Conservation (phyloP, 352 stramenopile genomes). For the Pythium myriotylum region DNA sequence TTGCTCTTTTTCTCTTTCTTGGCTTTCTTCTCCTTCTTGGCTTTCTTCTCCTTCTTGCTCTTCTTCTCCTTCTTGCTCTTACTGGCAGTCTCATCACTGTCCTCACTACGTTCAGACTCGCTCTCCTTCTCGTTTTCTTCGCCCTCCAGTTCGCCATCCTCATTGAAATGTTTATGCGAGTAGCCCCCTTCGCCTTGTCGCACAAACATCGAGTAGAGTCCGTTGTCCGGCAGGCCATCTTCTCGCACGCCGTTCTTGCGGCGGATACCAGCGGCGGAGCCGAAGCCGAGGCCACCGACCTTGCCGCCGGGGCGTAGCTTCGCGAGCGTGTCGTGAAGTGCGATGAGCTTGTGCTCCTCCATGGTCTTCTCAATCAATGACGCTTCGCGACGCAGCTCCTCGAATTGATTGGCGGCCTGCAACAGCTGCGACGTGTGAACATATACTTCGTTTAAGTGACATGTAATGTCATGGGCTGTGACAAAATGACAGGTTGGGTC, state of each 20-base stretch:
- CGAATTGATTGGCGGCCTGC: conserved; percentile 16
- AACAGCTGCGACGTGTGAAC: conserved; percentile 15
- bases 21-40: conserved; percentile 32
- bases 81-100: conserved; percentile 39
- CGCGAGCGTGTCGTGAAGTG: conserved; percentile 85
- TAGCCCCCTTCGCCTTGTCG: conserved; percentile 74
- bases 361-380: conserved; percentile 34
- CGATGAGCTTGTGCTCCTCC: conserved; percentile 84
- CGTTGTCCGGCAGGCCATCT: conserved; percentile 79
- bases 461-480: conserved; percentile 7
- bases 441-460: conserved; percentile 9
- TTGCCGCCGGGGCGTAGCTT: conserved; percentile 83
- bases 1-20: conserved; percentile 32
- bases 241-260: conserved; percentile 63
- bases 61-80: conserved; percentile 38
- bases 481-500: too few species aligned
- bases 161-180: conserved; percentile 83
- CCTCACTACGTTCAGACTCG: conserved; percentile 37
- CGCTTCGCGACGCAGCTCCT: conserved; percentile 8
- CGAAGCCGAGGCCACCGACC: conserved; percentile 80
- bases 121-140: conserved; percentile 46
- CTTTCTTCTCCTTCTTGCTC: conserved; percentile 36
- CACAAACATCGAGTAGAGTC: conserved; percentile 87
- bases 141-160: conserved; percentile 29
- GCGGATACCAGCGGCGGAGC: conserved; percentile 40